Base-by-base conservation (phyloP, 1,284 basidiomycete species). In the Cutaneotrichosporon dermatis region DNA sequence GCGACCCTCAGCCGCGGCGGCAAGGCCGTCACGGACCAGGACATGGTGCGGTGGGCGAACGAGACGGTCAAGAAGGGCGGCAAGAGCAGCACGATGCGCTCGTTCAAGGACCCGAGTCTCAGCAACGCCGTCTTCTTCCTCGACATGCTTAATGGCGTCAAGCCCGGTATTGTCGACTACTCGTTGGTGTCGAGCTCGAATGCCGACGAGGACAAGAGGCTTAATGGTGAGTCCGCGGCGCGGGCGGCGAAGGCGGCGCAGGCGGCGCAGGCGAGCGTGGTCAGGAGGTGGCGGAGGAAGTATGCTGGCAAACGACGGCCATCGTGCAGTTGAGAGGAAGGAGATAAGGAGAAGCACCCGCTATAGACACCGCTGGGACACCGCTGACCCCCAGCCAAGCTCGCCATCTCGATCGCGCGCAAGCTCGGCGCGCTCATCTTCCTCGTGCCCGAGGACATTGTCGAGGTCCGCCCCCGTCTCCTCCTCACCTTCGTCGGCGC, bases 391-490 rank as follows among this genome's bases (percentile, higher is more conserved):
- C 25, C 25, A 25, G 25, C 92, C 44, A 96, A 96, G 84, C 79
- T 99, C 63, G 96, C 93, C 13, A 99, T 99, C 70, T 95, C 92
- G 5, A 97, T 99, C 70, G 94, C 95, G 25, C 84, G 95, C 74
- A 99, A 99, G 85, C 86, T 96, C 85, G 92, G 93, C 57, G 92
- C 92, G 4, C 80, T 98, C 70, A 98, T 99, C 72, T 98, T 98
- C 84, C 81, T 99, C 62, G 96, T 99, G 0, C 93, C 95, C 1
- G 96, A 99, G 77, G 76, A 93, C 79, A 92, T 93, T 69, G 90
- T 93, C 41, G 91, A 93, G 74, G 83, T 93, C 61, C 85, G 91
- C 55, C 84, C 90, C 39, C 85, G 89, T 65, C 81, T 93, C 75
- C 81, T 84, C 63, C 78, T 84, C 68, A 84, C 82, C 3, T 84